phyloP scores from a whole-genome alignment of 345 rosid species.

The Firmiana major region DNA sequence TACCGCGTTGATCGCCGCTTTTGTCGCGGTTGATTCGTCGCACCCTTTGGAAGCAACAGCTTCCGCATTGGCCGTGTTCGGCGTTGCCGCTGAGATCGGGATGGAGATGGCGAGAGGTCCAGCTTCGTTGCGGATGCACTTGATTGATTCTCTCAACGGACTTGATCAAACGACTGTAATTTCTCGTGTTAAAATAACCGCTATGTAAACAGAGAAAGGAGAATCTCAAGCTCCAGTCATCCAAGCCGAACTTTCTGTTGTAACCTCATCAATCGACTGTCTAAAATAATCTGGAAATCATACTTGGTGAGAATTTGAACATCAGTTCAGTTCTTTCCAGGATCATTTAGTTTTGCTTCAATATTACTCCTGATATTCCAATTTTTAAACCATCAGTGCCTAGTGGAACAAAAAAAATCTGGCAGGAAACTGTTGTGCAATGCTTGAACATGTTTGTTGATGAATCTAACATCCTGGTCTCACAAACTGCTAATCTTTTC shows the following conservation, averaged over 20 bases:
- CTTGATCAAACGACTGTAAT: constrained; percentile 52
- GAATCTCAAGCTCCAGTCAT: no score
- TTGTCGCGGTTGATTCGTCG: constrained; percentile 46
- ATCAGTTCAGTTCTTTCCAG: no score
- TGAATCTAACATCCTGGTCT: no score
- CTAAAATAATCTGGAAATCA: background rate
- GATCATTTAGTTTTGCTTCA: no score
- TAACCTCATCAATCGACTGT: background rate
- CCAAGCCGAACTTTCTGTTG: background rate
- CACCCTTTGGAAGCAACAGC: constrained; percentile 70
- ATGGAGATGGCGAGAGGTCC: constrained; percentile 76
- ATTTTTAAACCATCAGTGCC: no score
- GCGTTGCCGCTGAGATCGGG: constrained; percentile 84
- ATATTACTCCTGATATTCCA: no score
- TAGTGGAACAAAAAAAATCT: no score
- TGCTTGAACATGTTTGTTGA: no score
- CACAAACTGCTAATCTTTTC: no score
- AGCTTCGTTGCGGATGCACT: constrained; percentile 71
- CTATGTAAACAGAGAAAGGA: constrained; percentile 2
- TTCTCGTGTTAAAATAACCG: constrained; percentile 40
- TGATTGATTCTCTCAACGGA: constrained; percentile 70
- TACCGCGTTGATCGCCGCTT: constrained; percentile 47
- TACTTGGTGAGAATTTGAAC: no score
- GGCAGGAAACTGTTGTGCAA: no score
- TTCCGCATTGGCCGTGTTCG: constrained; percentile 69